Base-by-base conservation (phyloP, 768 basidiomycete genomes). In the Auriscalpium microsporum region DNA sequence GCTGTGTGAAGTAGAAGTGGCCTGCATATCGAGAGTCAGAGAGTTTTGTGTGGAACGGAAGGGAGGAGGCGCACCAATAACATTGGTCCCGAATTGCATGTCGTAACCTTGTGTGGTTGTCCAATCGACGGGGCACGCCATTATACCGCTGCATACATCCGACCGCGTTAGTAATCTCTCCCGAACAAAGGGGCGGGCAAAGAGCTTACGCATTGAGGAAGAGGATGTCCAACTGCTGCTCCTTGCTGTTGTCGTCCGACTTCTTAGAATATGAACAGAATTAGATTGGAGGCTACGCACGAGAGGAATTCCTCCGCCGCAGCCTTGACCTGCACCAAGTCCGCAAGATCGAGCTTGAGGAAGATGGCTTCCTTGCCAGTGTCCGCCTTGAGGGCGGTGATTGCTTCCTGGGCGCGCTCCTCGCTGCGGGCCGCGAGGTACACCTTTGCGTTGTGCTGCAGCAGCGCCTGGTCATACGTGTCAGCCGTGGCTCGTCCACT, bases 401-500 rank as follows among this genome's bases (percentile, higher is more conserved):
- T 84, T 0, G 83, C 82, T 4, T 61, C 63, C 4, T 74, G 69
- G 0, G 75, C 71, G 58, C 78, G 84, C 34, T 68, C 66, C 50
- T 66, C 57, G 52, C 63, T 73, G n/a, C 83, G 75, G 9, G 71
- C 69, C 0, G 79, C 82, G 45, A 87, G 53, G 63, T 89, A 87
- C 0, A 88, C 84, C 53, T 78, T 85, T 9, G 84, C 85, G 62
- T 84, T 79, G 59, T 80, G 80, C 10, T 59, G 40, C 16, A 87
- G 69, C 8, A 86, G 74, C 2, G 69, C 75, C 78, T 83, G 55
- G n/a, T 37, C 21, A 16, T 23, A 16, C 23, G 28, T 38, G 34
- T 54, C 21, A 57, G 58, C 45, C 3, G 1, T 10, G 11, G 28
- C 23, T 40, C 10, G 10, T 19, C 36, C 2, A n/a, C 38, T 21